phyloP scores from a whole-genome alignment of 2,329 filamentous ascomycete genomes.

The Chaetomiaceae sp. region DNA sequence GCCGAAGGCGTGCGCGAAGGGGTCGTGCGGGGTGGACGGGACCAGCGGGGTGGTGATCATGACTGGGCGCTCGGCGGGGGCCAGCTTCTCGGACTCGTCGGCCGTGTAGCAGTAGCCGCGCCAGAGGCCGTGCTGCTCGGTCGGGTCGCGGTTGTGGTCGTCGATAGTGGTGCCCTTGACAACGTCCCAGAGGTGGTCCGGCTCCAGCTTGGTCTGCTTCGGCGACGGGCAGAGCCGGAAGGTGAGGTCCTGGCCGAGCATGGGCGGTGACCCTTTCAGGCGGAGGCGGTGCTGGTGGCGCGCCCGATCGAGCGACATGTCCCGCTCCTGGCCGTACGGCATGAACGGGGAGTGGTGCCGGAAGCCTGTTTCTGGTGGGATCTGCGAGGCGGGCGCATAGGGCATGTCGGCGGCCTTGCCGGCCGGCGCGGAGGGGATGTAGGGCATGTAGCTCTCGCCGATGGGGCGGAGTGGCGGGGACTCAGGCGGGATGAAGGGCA shows the following conservation, averaged over 20 bases:
- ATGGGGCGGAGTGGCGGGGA: slow-evolving; percentile 26
- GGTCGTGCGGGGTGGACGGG: slow-evolving; percentile 36
- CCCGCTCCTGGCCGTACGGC: slow-evolving; percentile 39
- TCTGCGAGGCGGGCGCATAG: slow-evolving; percentile 28
- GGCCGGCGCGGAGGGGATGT: slow-evolving; percentile 27
- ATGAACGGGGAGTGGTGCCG: slow-evolving; percentile 27
- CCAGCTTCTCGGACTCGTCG: slow-evolving; percentile 33
- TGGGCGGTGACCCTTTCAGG: slow-evolving; percentile 58
- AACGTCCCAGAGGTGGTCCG: slow-evolving; percentile 58
- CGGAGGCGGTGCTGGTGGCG: slow-evolving; percentile 44
- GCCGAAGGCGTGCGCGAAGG: slow-evolving; percentile 38
- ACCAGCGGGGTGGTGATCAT: slow-evolving; percentile 47
- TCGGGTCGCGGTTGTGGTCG: slow-evolving; percentile 47
- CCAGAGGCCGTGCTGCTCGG: slow-evolving; percentile 65
- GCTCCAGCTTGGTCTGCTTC: slow-evolving; percentile 76
- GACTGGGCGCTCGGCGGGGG: slow-evolving; percentile 40
- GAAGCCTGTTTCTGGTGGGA: slow-evolving; percentile 38
- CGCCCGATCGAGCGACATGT: slow-evolving; percentile 39
- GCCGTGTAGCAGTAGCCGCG: slow-evolving; percentile 58
- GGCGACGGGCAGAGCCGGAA: slow-evolving; percentile 82
- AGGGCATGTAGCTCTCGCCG: slow-evolving; percentile 30
- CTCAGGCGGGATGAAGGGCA: slow-evolving; percentile 22
- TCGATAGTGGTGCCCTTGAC: slow-evolving; percentile 38
- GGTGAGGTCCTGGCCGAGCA: slow-evolving; percentile 75
- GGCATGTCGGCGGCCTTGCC: slow-evolving; percentile 26